Base-by-base conservation (phyloP, 1,139 yeast genomes). In the Geotrichum candidum region DNA sequence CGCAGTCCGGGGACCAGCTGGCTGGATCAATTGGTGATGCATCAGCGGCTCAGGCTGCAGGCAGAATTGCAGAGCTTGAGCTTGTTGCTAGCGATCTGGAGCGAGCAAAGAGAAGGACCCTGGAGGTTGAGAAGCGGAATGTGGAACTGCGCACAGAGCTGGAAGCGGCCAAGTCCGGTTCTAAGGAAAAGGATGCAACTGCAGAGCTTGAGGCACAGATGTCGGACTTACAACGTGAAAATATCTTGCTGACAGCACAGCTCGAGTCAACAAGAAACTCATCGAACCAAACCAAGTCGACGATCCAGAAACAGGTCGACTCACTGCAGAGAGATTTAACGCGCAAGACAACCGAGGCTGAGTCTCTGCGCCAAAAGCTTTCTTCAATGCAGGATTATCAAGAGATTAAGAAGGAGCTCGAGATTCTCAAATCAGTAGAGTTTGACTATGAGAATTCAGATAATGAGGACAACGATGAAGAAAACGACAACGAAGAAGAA, bases 331-430 rank as follows among this genome's bases (percentile, higher is more conserved):
- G 83, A 56, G 90, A 88, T 65, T 69, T 80, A 3, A 70, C 72
- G 1, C 80, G 80, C 54, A 75, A 84, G 67, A 76, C 75, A 18
- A 73, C 74, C 18, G 95, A 88, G 69, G 74, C 84, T 38, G 78
- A 76, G 13, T 72, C 75, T 35, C 76, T 88, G 65, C 82, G 83
- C 68, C 72, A 75, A 10, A 80, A 85, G 65, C 77, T 91, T 68
- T 95, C 89, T 66, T 78, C 82, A 15, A 83, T 89, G 73, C 91
- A 88, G 69, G 92, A 87, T 71, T 91, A 92, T 73, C 91, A 88
- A 61, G 90, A 88, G 66, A 74, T 91, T 58, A 90, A 89, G 72
- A 82, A 82, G 58, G 97, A 91, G 70, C 77, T 91, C 64, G 82
- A 80, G 25, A 82, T 90, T 33, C 74, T 92, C 65, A 85, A 89